These are phyloP conservation scores for Phaffomyces opuntiae DNA, from an alignment of 805 yeast species.

Conservation along the genomic window DNA sequence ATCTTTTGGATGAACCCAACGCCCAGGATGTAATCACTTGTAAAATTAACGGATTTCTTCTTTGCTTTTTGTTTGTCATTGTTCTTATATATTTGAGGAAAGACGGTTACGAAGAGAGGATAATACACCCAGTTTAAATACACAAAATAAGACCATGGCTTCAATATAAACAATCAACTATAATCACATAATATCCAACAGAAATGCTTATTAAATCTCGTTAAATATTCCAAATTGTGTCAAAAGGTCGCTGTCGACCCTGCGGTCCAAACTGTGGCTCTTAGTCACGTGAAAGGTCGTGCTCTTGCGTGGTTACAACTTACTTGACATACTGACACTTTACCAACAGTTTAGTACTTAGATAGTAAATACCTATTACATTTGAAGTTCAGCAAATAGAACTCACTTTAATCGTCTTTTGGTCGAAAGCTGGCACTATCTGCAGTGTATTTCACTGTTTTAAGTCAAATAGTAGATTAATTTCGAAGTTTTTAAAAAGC, in stretches of 20 bases:
- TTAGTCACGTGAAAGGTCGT: background rate
- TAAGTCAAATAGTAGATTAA: background rate
- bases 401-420: too few relatives aligned
- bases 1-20: constrained; percentile 35
- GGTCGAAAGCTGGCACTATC: too few relatives aligned
- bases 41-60: constrained; percentile 21
- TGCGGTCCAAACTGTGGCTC: background rate
- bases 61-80: constrained; percentile 2
- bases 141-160: background rate
- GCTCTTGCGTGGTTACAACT: background rate
- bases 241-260: background rate
- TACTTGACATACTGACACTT: too few relatives aligned
- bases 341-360: background rate
- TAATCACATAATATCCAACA: too few relatives aligned
- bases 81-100: too few relatives aligned
- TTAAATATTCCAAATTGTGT: background rate
- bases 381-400: too few relatives aligned
- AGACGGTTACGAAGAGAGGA: too few relatives aligned
- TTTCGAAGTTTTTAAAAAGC: background rate
- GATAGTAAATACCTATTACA: too few relatives aligned
- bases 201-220: too few relatives aligned
- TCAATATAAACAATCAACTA: background rate
- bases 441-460: too few relatives aligned
- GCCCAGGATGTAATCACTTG: constrained; percentile 27
- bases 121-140: too few relatives aligned